phyloP scores from a whole-genome alignment of 352 stramenopile genomes.

The Globisporangium iwayamae region DNA sequence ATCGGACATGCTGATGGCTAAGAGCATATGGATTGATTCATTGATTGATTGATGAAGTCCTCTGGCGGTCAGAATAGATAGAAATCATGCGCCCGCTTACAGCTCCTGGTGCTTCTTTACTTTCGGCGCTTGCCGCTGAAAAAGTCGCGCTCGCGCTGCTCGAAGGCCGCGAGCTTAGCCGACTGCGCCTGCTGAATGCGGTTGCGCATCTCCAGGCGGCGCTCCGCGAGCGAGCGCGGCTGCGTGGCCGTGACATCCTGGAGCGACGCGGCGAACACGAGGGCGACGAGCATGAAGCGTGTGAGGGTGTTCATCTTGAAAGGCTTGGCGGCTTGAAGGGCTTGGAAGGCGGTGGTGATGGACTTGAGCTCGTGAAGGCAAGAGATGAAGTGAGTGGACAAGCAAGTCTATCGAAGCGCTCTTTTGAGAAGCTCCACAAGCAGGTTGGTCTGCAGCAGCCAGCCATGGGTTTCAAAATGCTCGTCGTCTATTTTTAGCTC shows the following conservation, averaged over 20 bases:
- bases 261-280: constrained; percentile 15
- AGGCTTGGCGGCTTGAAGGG: not conserved
- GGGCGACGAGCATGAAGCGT: constrained; percentile 14
- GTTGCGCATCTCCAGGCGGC: constrained; percentile 17
- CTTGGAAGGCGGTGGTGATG: not conserved
- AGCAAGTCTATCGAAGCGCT: not conserved
- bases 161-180: constrained; percentile 18
- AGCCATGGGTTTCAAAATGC: constrained; percentile 6
- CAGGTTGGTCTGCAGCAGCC: not conserved
- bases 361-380: constrained; percentile 1
- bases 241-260: constrained; percentile 1
- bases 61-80: no score
- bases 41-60: no score
- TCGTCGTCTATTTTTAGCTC: constrained; percentile 1
- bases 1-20: no score
- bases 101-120: not conserved
- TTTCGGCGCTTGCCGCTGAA: constrained; percentile 24
- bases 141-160: constrained; percentile 22
- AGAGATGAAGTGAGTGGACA: constrained; percentile 8
- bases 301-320: constrained; percentile 13
- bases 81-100: no score
- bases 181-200: constrained; percentile 21
- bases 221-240: constrained; percentile 22
- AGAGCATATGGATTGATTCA: no score
- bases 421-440: not conserved